phyloP scores from a whole-genome alignment of 306 rosid genomes.

The Quillaja saponaria region DNA sequence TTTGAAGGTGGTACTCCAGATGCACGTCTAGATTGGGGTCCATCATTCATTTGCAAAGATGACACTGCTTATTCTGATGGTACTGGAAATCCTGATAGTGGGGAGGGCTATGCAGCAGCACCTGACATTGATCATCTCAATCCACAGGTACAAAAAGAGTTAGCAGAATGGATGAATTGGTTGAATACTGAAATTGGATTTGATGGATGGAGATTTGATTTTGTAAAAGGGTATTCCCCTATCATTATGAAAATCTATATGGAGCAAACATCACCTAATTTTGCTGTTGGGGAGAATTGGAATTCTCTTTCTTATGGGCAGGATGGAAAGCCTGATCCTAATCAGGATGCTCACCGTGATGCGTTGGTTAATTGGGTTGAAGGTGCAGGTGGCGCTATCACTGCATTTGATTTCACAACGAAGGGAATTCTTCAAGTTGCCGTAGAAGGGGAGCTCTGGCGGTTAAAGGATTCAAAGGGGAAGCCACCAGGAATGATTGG shows the following conservation, averaged over 20 bases:
- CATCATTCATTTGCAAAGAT: slow-evolving; percentile 65
- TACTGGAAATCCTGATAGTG: slow-evolving; percentile 65
- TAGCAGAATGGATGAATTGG: slow-evolving; percentile 86
- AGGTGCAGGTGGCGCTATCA: slow-evolving; percentile 41
- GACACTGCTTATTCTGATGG: slow-evolving; percentile 74
- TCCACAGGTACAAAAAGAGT: slow-evolving; percentile 62
- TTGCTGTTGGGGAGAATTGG: slow-evolving; percentile 84
- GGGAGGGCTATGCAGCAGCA: slow-evolving; percentile 34
- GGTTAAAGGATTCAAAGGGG: slow-evolving; percentile 55
- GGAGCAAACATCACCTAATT: slow-evolving; percentile 61
- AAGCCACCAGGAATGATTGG: slow-evolving; percentile 79
- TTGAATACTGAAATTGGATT: slow-evolving; percentile 66
- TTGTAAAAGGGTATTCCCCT: slow-evolving; percentile 70
- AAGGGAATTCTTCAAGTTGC: slow-evolving; percentile 58
- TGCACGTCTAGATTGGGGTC: slow-evolving; percentile 72
- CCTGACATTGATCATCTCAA: slow-evolving; percentile 82
- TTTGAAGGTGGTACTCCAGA: slow-evolving; percentile 82
- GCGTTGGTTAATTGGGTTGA: slow-evolving; percentile 42
- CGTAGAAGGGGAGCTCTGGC: slow-evolving; percentile 59
- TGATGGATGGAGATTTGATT: slow-evolving; percentile 77
- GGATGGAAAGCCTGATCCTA: slow-evolving; percentile 34
- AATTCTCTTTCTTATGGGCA: slow-evolving; percentile 33
- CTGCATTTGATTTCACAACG: slow-evolving; percentile 54
- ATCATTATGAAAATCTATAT: slow-evolving; percentile 49
- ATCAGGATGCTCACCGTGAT: slow-evolving; percentile 47